Base-by-base conservation (phyloP, 371 early-diverging fungal species). In the Rhizopus delemar region DNA sequence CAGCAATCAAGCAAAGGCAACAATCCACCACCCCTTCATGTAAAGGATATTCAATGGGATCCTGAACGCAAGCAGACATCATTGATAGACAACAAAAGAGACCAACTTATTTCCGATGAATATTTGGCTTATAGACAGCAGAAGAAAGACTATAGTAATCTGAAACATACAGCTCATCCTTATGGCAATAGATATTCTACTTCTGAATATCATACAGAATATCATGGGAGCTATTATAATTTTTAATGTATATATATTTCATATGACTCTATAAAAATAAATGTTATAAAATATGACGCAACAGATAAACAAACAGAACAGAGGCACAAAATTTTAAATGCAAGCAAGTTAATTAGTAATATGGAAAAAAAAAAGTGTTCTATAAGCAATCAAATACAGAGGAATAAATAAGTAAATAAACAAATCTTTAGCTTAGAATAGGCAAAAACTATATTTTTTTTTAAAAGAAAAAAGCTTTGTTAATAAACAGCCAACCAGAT, bases 371-470 rank as follows among this genome's bases (percentile, higher is more conserved):
- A 11, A 35, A 43, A 43, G 5, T 32, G 9, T 4, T 31, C 8
- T 32, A 45, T 39, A 31, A 45, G 11, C 31, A 13, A 8, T 12
- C 29, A 45, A 41, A 41, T 53, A 41, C 13, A 39, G 13, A 52
- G 57, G 38, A 34, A 56, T 9, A 41, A 34, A 51, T 29, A 51
- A 51, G 56, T 46, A 35, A 38, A 16, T 51, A 31, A 5, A 22
- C 48, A 51, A 13, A 31, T 54, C 5, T 41, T 61, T 63, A 73
- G 35, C 73, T 69, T 15, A 73, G 36, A 29, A 73, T 69, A 1
- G 73, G 70, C 32, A 73, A 50, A 31, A 73, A 69, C 70, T 69
- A 56, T 9, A 51, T 2, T 36, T 36, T 36, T 36, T 36, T 36
- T 36, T 1, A 39, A 39, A 39, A 39, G 12, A 39, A 39, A 39